Evolutionary conservation across 495 filamentous ascomycete genomes (phyloP), one percentile per base, ranked within the genome.

Genomic region (Gamarada debralockiae): DNA sequence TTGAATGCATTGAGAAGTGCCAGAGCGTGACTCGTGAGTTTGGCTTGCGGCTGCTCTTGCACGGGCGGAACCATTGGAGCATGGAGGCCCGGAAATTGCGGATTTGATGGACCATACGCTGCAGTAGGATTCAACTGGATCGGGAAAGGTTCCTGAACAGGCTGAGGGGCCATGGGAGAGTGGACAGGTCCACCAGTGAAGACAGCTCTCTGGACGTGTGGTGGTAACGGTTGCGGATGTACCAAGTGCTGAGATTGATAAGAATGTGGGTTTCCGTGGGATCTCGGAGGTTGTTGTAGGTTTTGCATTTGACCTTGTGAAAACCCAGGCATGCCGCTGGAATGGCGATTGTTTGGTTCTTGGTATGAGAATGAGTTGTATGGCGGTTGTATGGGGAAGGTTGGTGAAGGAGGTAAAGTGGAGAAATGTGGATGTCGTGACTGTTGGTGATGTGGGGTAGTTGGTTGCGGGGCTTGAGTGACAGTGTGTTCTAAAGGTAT

Each of bases 1-100:
- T 84, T 89, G 65, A 89, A 85, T 2, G 82, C 73, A 60, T 77
- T 83, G 39, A 90, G 66, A 5, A 90, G 64, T 23, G 80, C 75
- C 47, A 82, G 68, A 3, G 82, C 79, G 62, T 90, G 85, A 34
- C 70, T 76, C 8, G 70, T 86, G 34, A 90, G 72, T 58, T 84
- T 84, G 33, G 76, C 69, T 14, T 52, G 54, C 17, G 50, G 13
- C 21, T 58, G 55, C 23, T 50, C 36, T 24, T 25, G 36, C 78
- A 81, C 21, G 81, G 60, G 43, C 79, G 76, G 60, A 73, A 49
- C 36, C 55, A 61, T 79, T 33, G 83, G 77, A 55, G 78, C 71
- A 27, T 81, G 79, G 38, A 80, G 68, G 42, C 66, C 63, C 23
- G 75, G 67, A 31, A 74, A 70, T 58, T 73, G 68, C 20, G 65